These are phyloP conservation scores for Pistacia vera DNA, from an alignment of 345 rosid genomes.

Conservation along the genomic window DNA sequence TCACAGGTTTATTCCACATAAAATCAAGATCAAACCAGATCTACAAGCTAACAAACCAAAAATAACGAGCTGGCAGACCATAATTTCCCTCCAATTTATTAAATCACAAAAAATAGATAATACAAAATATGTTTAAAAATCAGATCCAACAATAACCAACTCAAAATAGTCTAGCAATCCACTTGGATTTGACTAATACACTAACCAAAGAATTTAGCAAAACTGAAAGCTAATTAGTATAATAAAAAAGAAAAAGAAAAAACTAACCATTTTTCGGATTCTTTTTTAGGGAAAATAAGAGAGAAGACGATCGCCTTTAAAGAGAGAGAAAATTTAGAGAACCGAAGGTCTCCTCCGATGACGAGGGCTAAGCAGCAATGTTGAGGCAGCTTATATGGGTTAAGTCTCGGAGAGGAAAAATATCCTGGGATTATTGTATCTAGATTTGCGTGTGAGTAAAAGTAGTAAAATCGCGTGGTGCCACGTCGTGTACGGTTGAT, in stretches of 20 bases:
- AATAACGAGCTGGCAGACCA: background rate
- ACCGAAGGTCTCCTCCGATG: conserved; percentile 10
- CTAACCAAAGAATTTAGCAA: background rate
- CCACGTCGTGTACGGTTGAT: conserved; percentile 12
- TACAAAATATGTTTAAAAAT: background rate
- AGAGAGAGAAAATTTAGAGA: conserved; percentile 3
- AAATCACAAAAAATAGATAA: background rate
- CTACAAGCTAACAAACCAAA: background rate
- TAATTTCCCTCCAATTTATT: conserved; percentile 4
- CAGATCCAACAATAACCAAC: conserved; percentile 11
- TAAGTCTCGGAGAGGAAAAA: background rate
- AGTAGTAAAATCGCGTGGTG: conserved; percentile 1
- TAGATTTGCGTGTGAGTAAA: conserved; percentile 12
- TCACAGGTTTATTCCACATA: background rate
- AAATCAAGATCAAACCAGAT: conserved; percentile 10
- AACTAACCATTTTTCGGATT: conserved; percentile 21
- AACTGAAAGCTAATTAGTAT: background rate
- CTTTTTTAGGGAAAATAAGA: background rate
- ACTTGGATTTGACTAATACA: background rate
- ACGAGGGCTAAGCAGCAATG: background rate
- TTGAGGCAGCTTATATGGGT: conserved; percentile 22
- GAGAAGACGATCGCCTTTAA: conserved; percentile 9
- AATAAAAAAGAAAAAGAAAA: background rate
- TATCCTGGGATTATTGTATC: background rate
- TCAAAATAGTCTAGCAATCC: background rate